phyloP scores from a whole-genome alignment of 2,329 filamentous ascomycete species.

The Salinomyces thailandicus region DNA sequence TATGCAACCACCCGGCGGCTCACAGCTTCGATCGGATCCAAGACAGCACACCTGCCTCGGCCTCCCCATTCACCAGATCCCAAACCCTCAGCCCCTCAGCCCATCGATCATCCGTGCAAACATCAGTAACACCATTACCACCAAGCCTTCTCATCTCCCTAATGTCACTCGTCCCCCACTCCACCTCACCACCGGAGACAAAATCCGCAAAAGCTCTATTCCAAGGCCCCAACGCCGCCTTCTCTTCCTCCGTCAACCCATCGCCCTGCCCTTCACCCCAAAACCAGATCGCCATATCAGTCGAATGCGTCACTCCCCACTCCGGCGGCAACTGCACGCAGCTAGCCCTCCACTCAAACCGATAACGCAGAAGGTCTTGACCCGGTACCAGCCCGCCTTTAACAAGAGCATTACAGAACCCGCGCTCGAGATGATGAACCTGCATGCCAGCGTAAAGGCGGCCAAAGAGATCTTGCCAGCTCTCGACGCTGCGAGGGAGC shows the following conservation, averaged over 20 bases:
- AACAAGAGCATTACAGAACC: slow-evolving; percentile 38
- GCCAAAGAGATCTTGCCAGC: slow-evolving; percentile 45
- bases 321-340: slow-evolving; percentile 38
- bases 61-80: slow-evolving; percentile 29
- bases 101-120: slow-evolving; percentile 38
- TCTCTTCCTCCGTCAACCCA: slow-evolving; percentile 35
- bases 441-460: slow-evolving; percentile 47
- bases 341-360: slow-evolving; percentile 43
- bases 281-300: slow-evolving; percentile 47
- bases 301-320: slow-evolving; percentile 46
- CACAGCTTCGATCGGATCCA: slow-evolving; percentile 20
- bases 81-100: slow-evolving; percentile 40
- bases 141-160: slow-evolving; percentile 36
- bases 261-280: slow-evolving; percentile 38
- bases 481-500: slow-evolving; percentile 30
- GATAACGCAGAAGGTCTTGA: slow-evolving; percentile 41
- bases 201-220: slow-evolving; percentile 32
- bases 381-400: slow-evolving; percentile 31
- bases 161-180: slow-evolving; percentile 29
- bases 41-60: slow-evolving; percentile 10
- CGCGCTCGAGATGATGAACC: slow-evolving; percentile 43
- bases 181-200: slow-evolving; percentile 30
- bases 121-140: slow-evolving; percentile 35
- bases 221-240: slow-evolving; percentile 30
- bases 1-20: slow-evolving; percentile 6